phyloP scores from a whole-genome alignment of 192 early-diverging fungal species.

The Backusella sp. region DNA sequence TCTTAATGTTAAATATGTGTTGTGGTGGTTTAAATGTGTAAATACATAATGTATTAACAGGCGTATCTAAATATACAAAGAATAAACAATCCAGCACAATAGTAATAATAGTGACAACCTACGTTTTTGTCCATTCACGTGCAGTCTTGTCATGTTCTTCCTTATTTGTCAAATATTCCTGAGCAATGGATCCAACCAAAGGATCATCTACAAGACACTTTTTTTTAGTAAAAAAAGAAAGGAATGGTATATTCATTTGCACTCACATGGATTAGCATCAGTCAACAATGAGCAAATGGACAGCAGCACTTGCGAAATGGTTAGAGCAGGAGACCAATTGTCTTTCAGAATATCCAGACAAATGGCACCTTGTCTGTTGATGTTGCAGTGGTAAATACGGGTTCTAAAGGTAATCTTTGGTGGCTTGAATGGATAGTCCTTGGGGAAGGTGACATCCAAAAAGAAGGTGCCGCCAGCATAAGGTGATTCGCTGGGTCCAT shows the following conservation, averaged over 20 bases:
- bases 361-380: slow-evolving; percentile 86
- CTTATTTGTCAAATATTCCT: slow-evolving; percentile 81
- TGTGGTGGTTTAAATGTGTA: too few species aligned
- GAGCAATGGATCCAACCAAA: slow-evolving; percentile 85
- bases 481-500: slow-evolving; percentile 84
- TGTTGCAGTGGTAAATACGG: slow-evolving; percentile 97
- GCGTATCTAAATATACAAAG: too few species aligned
- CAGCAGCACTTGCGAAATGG: slow-evolving; percentile 92
- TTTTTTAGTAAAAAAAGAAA: background rate
- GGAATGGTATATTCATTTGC: too few species aligned
- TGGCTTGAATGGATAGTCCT: slow-evolving; percentile 95
- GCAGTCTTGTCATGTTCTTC: slow-evolving; percentile 87
- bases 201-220: slow-evolving; percentile 69
- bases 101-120: slow-evolving; percentile 23
- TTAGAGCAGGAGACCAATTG: slow-evolving; percentile 96
- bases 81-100: too few species aligned
- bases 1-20: too few species aligned
- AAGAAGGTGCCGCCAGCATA: slow-evolving; percentile 92
- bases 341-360: slow-evolving; percentile 97
- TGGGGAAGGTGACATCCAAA: slow-evolving; percentile 87
- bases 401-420: slow-evolving; percentile 90
- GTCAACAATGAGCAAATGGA: slow-evolving; percentile 90
- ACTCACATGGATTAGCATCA: slow-evolving; percentile 89
- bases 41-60: too few species aligned
- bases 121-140: slow-evolving; percentile 91